Base-by-base conservation (phyloP, 106 monocot species). In the Platanthera guangdongensis region DNA sequence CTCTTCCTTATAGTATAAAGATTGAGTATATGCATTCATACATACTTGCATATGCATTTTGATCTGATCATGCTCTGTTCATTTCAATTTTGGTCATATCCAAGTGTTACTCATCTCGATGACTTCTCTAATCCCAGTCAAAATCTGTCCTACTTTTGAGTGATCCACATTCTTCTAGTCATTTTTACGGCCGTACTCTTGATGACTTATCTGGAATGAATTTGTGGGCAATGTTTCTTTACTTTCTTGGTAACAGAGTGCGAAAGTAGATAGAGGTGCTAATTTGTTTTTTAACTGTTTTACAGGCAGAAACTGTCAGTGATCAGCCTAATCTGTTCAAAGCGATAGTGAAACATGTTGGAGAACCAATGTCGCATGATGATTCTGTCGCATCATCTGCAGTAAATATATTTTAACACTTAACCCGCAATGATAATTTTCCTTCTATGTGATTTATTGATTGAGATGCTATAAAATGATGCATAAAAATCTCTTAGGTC, bases 311-410 rank as follows among this genome's bases (percentile, higher is more conserved):
- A 74, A 57, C 47, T 46, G 94, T 90, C 39, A 88, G 79, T 62
- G 87, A 94, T 57, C 88, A 90, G 11, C 47, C 76, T 73, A 19
- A 75, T 68, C 81, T 88, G 15, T 94, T 90, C 22, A 94, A 94
- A 75, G 82, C n/a, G 63, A 86, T 83, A 76, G 73, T 86, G 15
- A 83, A 81, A 74, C 67, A 86, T 85, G 88, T 82, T 46, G 81
- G 82, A 48, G 83, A 90, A 21, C 90, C 90, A 75, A 91, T 91
- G 90, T 75, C 86, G 3, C 83, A 94, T 77, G 82, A 39, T 57
- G 94, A 94, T 80, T 87, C 90, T 46, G 81, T 89, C 59, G 90
- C 94, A 25, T 86, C 94, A 25, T 85, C 94, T 52, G 94, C 94
- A 18, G 94, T 93, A 83, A 80, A 53, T 60, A 48, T 21, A 14